Evolutionary conservation across 805 yeast species (phyloP).

Genomic region (Ogataea degrootiae): DNA sequence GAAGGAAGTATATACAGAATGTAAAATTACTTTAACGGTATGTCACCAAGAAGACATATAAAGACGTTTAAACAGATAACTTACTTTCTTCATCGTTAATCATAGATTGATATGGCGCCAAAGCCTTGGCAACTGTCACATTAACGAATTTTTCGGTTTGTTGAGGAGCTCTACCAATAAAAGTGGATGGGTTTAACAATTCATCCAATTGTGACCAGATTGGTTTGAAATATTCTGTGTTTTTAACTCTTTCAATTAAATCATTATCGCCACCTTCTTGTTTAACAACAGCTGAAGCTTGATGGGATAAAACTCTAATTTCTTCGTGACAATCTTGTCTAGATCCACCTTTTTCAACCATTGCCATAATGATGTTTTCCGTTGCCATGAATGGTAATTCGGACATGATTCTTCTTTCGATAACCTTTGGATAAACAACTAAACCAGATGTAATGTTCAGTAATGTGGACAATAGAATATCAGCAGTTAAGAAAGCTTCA

Average conservation of each 20-base stretch:
- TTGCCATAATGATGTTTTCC: conserved; percentile 98
- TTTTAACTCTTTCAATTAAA: conserved; percentile 80
- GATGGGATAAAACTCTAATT: conserved; percentile 93
- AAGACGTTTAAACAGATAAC: conserved; percentile 59
- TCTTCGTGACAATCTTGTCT: conserved; percentile 98
- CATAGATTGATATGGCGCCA: conserved; percentile 56
- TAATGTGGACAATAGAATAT: conserved; percentile 83
- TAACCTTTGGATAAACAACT: conserved; percentile 98
- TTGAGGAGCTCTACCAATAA: conserved; percentile 97
- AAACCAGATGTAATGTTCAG: conserved; percentile 90
- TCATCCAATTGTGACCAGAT: conserved; percentile 78
- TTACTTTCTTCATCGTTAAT: conserved; percentile 68
- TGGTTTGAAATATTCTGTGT: conserved; percentile 79
- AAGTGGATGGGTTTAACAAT: conserved; percentile 86
- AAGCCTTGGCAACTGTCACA: conserved; percentile 78
- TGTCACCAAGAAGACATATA: background rate
- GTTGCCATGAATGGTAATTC: conserved; percentile 99
- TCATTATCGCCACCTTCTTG: conserved; percentile 99
- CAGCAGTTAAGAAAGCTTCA: conserved; percentile 94
- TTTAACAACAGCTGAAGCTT: conserved; percentile 95
- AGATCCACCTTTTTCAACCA: conserved; percentile 96
- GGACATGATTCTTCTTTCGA: conserved; percentile 89
- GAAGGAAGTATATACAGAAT: background rate
- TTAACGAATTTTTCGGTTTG: conserved; percentile 92
- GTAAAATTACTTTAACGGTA: background rate